These are phyloP conservation scores for Truncatella angustata DNA, from an alignment of 2,329 filamentous ascomycete genomes.

Conservation along the genomic window DNA sequence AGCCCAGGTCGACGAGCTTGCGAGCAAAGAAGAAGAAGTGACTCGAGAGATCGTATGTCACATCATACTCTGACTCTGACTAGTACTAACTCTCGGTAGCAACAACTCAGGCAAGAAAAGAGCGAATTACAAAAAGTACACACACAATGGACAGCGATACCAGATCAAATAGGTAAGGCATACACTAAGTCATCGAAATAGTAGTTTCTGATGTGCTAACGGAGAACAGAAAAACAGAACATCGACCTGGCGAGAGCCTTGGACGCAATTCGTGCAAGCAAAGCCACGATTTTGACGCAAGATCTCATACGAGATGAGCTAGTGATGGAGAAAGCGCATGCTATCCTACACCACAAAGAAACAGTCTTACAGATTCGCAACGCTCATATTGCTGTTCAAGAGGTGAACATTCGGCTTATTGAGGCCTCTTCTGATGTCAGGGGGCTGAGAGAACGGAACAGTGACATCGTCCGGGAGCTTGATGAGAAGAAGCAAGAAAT, in stretches of 20 bases:
- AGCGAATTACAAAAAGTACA: constrained; percentile 63
- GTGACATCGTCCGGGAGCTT: constrained; percentile 53
- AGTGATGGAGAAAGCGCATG: constrained; percentile 54
- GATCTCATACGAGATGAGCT: constrained; percentile 54
- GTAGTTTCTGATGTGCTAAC: neutral
- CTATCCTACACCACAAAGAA: constrained; percentile 52
- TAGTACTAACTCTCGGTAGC: neutral
- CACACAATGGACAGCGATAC: constrained; percentile 64
- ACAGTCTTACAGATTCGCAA: constrained; percentile 61
- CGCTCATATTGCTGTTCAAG: constrained; percentile 62
- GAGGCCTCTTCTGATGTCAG: constrained; percentile 82
- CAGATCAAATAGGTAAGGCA: constrained; percentile 65
- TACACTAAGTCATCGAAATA: neutral
- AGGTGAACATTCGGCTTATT: constrained; percentile 67
- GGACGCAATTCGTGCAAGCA: constrained; percentile 31
- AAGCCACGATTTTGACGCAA: constrained; percentile 47
- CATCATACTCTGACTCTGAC: constrained; percentile 2
- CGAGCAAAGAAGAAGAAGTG: constrained; percentile 33
- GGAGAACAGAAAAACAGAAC: constrained; percentile 32
- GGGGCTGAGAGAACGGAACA: constrained; percentile 65
- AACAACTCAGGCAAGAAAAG: constrained; percentile 59
- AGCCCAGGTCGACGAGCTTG: constrained; percentile 35
- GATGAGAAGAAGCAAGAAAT: constrained; percentile 43
- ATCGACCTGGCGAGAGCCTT: constrained; percentile 28
- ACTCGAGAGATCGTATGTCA: constrained; percentile 43